Evolutionary conservation across 805 yeast genomes (phyloP), one percentile per base, ranked within the genome.

Genomic region (Lipomyces yamanashiensis): DNA sequence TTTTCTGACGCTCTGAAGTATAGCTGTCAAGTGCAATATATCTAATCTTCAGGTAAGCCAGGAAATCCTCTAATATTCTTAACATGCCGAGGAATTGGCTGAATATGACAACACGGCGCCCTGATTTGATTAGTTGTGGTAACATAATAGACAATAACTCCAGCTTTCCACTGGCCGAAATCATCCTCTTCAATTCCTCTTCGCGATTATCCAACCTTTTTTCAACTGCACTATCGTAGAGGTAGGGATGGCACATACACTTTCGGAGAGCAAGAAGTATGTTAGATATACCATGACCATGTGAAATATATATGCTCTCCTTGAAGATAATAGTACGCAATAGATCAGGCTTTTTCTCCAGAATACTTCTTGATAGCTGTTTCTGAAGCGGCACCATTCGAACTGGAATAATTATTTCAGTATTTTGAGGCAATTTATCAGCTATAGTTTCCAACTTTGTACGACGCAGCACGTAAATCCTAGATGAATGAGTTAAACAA

Each of bases 241-340:
- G 93, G 77, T 85, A 90, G 0, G 96, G 96, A 79, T 90, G 96
- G 73, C 89, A 89, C 80, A 96, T 88, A 64, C 90, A 89, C 73
- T 90, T 89, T 53, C 98, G 80, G 57, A 92, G 79, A 73, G 91
- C 97, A 88, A 92, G 89, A 77, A 89, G 80, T 69, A 85, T 71
- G 71, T 89, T 90, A 63, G 82, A 85, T 57, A 89, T 76, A 53
- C 79, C 80, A 67, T 85, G 86, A 39, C 78, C 75, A 15, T 78
- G 77, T 2, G 86, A 73, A 63, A 82, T 82, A 45, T 75, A 73
- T 4, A 66, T 43, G 10, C 65, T 68, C 21, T 76, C 71, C 58
- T 84, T 79, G 43, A 75, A 75, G n/a, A 74, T 73, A 36, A 78
- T 76, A 53, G 80, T 81, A 45, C 84, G 85, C 39, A 89, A 81